phyloP scores from a whole-genome alignment of 164 flowering plant genomes.

The Pachysandra terminalis region DNA sequence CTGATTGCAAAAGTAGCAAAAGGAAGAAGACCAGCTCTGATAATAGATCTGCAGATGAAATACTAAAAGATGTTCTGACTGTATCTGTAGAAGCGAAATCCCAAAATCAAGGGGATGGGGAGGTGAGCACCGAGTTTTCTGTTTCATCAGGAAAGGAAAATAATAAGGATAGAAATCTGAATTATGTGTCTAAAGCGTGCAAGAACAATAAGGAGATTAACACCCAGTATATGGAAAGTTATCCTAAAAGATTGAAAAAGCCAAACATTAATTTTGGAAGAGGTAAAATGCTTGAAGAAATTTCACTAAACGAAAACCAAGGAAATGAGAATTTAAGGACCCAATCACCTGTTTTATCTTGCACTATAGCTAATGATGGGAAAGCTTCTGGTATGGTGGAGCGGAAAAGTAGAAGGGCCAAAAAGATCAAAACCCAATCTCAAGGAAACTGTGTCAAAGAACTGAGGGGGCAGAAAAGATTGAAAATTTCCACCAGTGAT shows the following conservation, averaged over 20 bases:
- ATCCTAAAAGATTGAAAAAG: neutral
- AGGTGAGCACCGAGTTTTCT: slow-evolving; percentile 10
- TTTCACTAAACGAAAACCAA: slow-evolving; percentile 11
- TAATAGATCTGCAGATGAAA: slow-evolving; percentile 1
- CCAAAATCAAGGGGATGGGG: slow-evolving; percentile 7
- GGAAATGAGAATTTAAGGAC: neutral
- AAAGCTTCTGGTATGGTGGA: slow-evolving; percentile 5
- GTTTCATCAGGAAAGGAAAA: slow-evolving; percentile 10
- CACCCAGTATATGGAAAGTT: neutral
- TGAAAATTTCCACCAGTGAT: slow-evolving; percentile 22
- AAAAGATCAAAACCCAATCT: neutral
- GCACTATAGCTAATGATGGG: neutral
- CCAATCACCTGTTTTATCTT: slow-evolving; percentile 1
- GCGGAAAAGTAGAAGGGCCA: neutral
- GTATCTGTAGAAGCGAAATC: slow-evolving; percentile 12
- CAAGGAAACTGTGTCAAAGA: neutral
- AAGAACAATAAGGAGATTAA: slow-evolving; percentile 1
- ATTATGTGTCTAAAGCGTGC: slow-evolving; percentile 5
- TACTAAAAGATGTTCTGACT: slow-evolving; percentile 5
- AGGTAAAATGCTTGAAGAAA: slow-evolving; percentile 8
- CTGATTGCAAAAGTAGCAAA: slow-evolving; percentile 5
- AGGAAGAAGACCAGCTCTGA: slow-evolving; percentile 16
- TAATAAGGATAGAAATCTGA: slow-evolving; percentile 5
- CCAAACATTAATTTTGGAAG: neutral
- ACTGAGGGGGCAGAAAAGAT: slow-evolving; percentile 18